phyloP scores from a whole-genome alignment of 176 grass and related monocot species.

The Stipa capillata region DNA sequence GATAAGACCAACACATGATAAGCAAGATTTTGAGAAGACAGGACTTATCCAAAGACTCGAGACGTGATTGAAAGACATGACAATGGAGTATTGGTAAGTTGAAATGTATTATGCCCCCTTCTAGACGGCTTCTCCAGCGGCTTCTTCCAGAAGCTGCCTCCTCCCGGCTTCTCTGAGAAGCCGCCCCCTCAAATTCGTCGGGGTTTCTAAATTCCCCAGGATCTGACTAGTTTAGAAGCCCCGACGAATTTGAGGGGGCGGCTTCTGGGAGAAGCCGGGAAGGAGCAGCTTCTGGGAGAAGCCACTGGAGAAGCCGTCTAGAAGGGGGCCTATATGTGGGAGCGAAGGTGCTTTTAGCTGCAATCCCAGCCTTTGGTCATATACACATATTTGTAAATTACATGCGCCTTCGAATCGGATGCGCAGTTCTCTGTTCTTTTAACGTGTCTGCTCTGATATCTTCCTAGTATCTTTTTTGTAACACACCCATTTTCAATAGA shows the following conservation, averaged over 20 bases:
- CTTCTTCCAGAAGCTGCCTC: too few species aligned
- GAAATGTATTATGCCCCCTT: too few species aligned
- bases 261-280: too few species aligned
- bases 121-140: too few species aligned
- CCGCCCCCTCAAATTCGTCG: too few species aligned
- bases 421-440: not conserved
- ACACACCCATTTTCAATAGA: not conserved
- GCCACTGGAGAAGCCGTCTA: too few species aligned
- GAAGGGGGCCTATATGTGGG: too few species aligned
- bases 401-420: not conserved
- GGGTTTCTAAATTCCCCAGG: too few species aligned
- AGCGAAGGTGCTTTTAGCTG: not conserved
- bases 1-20: conserved; percentile 53
- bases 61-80: conserved; percentile 44
- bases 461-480: conserved; percentile 2
- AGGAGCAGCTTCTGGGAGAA: too few species aligned
- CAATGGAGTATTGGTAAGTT: conserved; percentile 44
- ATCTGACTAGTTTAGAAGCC: too few species aligned
- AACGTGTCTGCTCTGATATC: not conserved
- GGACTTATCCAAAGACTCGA: conserved; percentile 46
- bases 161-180: too few species aligned
- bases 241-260: too few species aligned
- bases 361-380: not conserved
- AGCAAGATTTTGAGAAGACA: conserved; percentile 64
- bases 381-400: not conserved